phyloP scores from a whole-genome alignment of 163 green algal genomes.

The Scenedesmus sp. region DNA sequence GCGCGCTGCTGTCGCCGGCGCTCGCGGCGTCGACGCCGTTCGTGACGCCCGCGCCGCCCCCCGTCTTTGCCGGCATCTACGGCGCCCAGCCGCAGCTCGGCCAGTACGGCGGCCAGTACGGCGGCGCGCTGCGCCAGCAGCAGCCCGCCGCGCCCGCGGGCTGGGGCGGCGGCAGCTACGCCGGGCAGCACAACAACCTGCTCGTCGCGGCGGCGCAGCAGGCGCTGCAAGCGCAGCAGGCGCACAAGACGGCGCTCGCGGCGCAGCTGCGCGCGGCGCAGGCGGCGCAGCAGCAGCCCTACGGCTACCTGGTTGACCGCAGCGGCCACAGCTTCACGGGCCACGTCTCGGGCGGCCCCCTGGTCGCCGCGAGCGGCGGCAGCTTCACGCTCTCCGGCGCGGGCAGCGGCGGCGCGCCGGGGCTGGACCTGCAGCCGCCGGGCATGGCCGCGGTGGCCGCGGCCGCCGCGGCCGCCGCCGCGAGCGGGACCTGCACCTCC shows the following conservation, averaged over 20 bases:
- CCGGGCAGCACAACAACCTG: neutral
- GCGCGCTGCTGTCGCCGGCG: neutral
- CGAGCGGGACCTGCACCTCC: too few species aligned
- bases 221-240: constrained; percentile 29
- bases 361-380: neutral
- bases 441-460: neutral
- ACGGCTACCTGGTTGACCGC: too few species aligned
- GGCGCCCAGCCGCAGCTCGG: too few species aligned
- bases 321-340: neutral
- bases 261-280: too few species aligned
- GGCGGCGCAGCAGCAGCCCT: too few species aligned
- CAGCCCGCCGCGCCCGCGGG: neutral
- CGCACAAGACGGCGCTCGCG: neutral
- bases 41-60: neutral
- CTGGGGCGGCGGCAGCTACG: neutral
- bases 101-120: neutral
- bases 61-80: neutral
- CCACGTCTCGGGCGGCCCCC: neutral
- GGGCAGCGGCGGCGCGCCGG: too few species aligned
- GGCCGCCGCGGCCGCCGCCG: neutral
- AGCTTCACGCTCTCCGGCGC: too few species aligned
- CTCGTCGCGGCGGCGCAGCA: neutral
- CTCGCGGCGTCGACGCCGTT: neutral
- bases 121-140: neutral
- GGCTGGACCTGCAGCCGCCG: too few species aligned